Evolutionary conservation across 2,329 filamentous ascomycete species (phyloP).

Genomic region (Fusarium chuoi): DNA sequence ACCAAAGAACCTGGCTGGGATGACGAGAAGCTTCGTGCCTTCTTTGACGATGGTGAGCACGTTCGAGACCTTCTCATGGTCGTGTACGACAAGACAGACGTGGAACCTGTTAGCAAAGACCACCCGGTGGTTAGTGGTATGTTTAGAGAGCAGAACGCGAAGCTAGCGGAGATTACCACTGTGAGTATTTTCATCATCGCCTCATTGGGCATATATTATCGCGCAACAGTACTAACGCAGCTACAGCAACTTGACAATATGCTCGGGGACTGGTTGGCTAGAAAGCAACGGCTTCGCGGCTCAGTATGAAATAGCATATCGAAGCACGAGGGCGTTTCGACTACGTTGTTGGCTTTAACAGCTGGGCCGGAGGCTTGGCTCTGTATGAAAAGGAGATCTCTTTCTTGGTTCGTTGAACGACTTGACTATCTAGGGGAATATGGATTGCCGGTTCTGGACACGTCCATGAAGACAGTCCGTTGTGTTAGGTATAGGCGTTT

Average conservation of each 20-base stretch:
- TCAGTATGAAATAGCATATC: slow-evolving; percentile 49
- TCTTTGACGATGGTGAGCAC: slow-evolving; percentile 89
- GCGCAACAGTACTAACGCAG: slow-evolving; percentile 26
- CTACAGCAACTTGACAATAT: slow-evolving; percentile 82
- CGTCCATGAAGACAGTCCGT: slow-evolving; percentile 37
- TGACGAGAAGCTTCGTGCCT: slow-evolving; percentile 84
- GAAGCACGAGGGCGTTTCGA: background rate
- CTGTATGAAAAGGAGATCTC: slow-evolving; percentile 20
- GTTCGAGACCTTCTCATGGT: slow-evolving; percentile 91
- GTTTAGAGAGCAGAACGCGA: slow-evolving; percentile 88
- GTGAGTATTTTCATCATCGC: slow-evolving; percentile 55
- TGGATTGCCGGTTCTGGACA: slow-evolving; percentile 40
- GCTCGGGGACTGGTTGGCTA: slow-evolving; percentile 82
- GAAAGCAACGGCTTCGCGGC: slow-evolving; percentile 71
- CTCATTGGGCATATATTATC: background rate
- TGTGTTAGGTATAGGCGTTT: slow-evolving; percentile 44
- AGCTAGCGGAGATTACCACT: slow-evolving; percentile 85
- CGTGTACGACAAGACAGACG: slow-evolving; percentile 90
- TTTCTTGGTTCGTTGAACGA: slow-evolving; percentile 43
- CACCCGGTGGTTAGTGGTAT: slow-evolving; percentile 84
- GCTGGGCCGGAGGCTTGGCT: slow-evolving; percentile 17
- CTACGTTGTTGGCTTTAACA: slow-evolving; percentile 4
- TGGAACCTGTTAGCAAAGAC: slow-evolving; percentile 81
- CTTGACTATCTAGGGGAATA: slow-evolving; percentile 43
- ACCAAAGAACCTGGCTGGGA: slow-evolving; percentile 74